Base-by-base conservation (phyloP, 306 rosid genomes). In the Nissolia schottii region DNA sequence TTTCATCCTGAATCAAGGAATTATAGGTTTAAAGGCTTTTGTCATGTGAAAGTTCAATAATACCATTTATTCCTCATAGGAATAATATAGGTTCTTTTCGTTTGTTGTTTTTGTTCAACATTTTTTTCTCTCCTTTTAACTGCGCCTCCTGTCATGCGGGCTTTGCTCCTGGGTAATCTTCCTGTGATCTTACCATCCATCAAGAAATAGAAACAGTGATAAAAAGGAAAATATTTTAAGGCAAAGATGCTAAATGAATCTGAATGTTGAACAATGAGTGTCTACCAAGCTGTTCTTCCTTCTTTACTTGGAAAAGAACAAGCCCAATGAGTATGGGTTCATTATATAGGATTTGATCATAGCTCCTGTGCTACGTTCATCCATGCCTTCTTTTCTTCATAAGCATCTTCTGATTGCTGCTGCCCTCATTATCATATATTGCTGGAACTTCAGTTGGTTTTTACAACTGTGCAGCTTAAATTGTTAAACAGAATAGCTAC, bases 401-500 rank as follows among this genome's bases (percentile, higher is more conserved):
- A 15, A 31, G 6, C 11, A 38, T 27, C 20, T 24, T 51, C 50
- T 59, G 16, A 3, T 71, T 19, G 13, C 28, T 0, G 24, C 50
- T 13, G 53, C 62, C 45, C 25, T 63, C 12, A 27, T 32, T 48
- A 24, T 49, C 55, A 46, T 27, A 22, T 58, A 24, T 25, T 31
- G 48, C 62, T 77, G 64, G 73, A 40, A 48, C 71, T 41, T 77
- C 57, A 50, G 49, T 40, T 74, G 74, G 43, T 69, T 57, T 78
- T 76, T 75, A 66, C 72, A 64, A 74, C 53, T 66, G 29, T 80
- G 89, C 99, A 95, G 99, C 83, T 91, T 71, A 84, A 82, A 77
- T 78, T 91, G 85, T 88, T 91, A 83, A 88, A 84, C 50, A 89
- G 92, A 85, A 84, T 95, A 84, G 92, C 99, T 72, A 88, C 99